Percentiles rank a stretch among this genome's conserved stretches.
Evolutionary conservation across 2,329 filamentous ascomycete species (phyloP).

Genomic region (Oidium heveae): DNA sequence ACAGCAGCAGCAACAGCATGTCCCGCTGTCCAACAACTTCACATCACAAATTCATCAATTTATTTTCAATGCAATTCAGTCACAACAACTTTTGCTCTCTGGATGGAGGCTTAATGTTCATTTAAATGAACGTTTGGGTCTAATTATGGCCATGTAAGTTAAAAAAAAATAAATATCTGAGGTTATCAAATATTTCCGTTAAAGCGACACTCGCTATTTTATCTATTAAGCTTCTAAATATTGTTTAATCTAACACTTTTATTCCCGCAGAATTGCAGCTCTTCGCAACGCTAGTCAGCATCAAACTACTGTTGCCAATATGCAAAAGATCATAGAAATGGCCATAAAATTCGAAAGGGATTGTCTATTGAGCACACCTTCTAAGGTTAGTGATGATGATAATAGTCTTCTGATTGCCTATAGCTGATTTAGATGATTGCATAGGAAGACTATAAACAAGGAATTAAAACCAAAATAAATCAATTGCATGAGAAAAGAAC

Average conservation of each 20-base stretch:
- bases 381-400: slow-evolving; percentile 9
- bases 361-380: slow-evolving; percentile 9
- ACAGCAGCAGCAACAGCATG: slow-evolving; percentile 7
- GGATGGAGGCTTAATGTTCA: slow-evolving; percentile 11
- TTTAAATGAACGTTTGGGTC: slow-evolving; percentile 10
- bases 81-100: slow-evolving; percentile 7
- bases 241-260: too few species aligned
- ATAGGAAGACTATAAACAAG: slow-evolving; percentile 10
- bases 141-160: slow-evolving; percentile 14
- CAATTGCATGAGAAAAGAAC: slow-evolving; percentile 10
- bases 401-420: too few species aligned
- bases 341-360: slow-evolving; percentile 12
- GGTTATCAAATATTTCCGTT: background rate
- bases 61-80: slow-evolving; percentile 9
- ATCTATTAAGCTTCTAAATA: slow-evolving; percentile 1
- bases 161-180: background rate
- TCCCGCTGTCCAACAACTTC: slow-evolving; percentile 3
- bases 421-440: too few species aligned
- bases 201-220: background rate
- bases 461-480: slow-evolving; percentile 9
- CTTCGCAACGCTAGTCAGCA: slow-evolving; percentile 10
- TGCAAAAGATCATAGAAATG: slow-evolving; percentile 12
- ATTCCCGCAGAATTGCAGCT: slow-evolving; percentile 10
- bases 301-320: slow-evolving; percentile 5
- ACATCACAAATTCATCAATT: slow-evolving; percentile 8